These are phyloP conservation scores for Aspergillus fumigatiaffinis DNA, from an alignment of 2,329 filamentous ascomycete genomes.

Conservation along the genomic window DNA sequence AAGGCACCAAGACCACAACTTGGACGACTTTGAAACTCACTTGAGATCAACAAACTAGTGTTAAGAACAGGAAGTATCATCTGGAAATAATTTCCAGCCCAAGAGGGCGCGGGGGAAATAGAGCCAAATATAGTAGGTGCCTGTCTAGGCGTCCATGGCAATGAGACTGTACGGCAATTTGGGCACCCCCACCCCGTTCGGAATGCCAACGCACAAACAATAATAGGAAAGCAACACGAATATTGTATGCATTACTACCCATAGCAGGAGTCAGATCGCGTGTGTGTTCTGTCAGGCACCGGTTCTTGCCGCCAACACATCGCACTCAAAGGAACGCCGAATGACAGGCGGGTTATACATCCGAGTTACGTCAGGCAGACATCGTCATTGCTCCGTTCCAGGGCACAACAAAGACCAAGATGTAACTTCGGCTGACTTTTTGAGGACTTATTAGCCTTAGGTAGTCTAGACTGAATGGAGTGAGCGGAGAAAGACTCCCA, in stretches of 20 bases:
- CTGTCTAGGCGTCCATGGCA: background rate
- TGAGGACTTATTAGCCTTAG: background rate
- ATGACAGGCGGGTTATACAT: background rate
- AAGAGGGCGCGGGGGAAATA: background rate
- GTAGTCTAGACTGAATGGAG: background rate
- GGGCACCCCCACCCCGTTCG: background rate
- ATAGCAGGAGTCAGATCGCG: too few relatives aligned
- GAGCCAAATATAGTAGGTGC: background rate
- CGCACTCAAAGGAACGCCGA: background rate
- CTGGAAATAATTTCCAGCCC: background rate
- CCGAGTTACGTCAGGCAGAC: background rate
- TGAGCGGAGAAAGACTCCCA: background rate
- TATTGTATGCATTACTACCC: background rate
- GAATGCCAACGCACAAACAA: constrained; percentile 1
- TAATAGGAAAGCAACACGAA: background rate
- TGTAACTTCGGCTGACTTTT: background rate
- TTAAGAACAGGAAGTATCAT: background rate
- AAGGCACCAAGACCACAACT: background rate
- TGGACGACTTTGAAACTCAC: background rate
- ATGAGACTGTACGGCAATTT: background rate
- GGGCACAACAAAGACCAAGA: background rate
- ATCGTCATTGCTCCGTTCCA: background rate
- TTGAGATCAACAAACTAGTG: background rate
- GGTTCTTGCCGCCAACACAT: background rate
- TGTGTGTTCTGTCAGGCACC: background rate